Evolutionary conservation across 1,284 basidiomycete genomes (phyloP).

Genomic region (Fomitopsis pinicola): DNA sequence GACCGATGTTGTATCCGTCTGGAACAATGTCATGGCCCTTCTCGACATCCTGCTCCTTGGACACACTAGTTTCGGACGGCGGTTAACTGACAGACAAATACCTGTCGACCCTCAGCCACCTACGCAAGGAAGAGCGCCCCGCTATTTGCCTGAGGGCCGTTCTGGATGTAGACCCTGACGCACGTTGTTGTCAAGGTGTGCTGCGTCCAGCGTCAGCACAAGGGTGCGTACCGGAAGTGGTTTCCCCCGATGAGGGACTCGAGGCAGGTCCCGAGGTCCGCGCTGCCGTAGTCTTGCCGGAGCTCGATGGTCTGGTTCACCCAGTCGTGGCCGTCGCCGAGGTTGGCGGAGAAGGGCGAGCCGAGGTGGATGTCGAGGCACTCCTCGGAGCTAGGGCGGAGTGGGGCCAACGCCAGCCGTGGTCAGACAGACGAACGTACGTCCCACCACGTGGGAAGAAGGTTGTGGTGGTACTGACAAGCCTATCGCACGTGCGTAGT

Average conservation of each 20-base stretch:
- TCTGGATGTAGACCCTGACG: conserved; percentile 65
- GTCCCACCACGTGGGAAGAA: neutral
- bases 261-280: conserved; percentile 55
- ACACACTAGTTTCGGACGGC: conserved; percentile 38
- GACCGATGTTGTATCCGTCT: conserved; percentile 54
- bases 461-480: neutral
- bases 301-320: conserved; percentile 63
- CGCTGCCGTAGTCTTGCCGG: conserved; percentile 61
- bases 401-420: neutral
- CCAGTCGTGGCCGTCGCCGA: conserved; percentile 64
- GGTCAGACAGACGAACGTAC: neutral
- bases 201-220: neutral
- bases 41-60: conserved; percentile 47
- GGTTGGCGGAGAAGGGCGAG: conserved; percentile 58
- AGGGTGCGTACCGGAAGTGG: conserved; percentile 47
- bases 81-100: neutral
- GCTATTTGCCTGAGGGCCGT: conserved; percentile 53
- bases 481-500: conserved; percentile 37
- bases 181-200: neutral
- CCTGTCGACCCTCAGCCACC: conserved; percentile 17
- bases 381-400: conserved; percentile 52
- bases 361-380: conserved; percentile 69
- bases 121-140: conserved; percentile 70
- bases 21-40: conserved; percentile 47
- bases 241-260: conserved; percentile 64